phyloP scores from a whole-genome alignment of 441 rosid species.

The Gossypium davidsonii region DNA sequence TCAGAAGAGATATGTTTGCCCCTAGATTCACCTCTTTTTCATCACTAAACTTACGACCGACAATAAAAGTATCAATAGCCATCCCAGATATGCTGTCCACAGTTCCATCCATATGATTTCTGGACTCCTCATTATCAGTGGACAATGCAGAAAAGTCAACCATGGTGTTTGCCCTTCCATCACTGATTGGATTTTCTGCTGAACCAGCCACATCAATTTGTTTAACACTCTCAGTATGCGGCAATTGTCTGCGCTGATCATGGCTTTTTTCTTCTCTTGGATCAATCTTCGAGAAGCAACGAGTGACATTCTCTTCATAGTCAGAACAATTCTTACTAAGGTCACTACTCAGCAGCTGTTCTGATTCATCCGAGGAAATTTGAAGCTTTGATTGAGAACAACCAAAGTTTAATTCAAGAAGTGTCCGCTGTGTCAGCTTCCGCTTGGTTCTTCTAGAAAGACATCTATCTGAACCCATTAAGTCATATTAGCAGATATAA shows the following conservation, averaged over 20 bases:
- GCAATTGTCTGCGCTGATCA: neutral
- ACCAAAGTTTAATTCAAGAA: conserved; percentile 51
- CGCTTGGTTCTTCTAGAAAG: conserved; percentile 51
- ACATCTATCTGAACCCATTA: conserved; percentile 42
- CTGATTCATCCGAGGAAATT: conserved; percentile 17
- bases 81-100: conserved; percentile 28
- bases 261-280: conserved; percentile 20
- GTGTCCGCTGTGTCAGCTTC: conserved; percentile 73
- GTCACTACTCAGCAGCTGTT: conserved; percentile 7
- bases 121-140: conserved; percentile 17
- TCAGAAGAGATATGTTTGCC: conserved; percentile 41
- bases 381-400: conserved; percentile 30
- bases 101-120: conserved; percentile 11
- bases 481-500: conserved; percentile 17
- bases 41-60: conserved; percentile 69
- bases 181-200: conserved; percentile 12
- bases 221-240: neutral
- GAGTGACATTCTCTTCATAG: conserved; percentile 11
- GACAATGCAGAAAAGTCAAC: conserved; percentile 24
- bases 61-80: conserved; percentile 59
- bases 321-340: conserved; percentile 2
- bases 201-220: conserved; percentile 15
- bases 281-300: conserved; percentile 13
- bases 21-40: conserved; percentile 46
- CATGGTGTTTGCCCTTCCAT: conserved; percentile 14